Evolutionary conservation across 2,329 filamentous ascomycete species (phyloP), one percentile per base, ranked within the genome.

Genomic region (Colletotrichum tofieldiae): DNA sequence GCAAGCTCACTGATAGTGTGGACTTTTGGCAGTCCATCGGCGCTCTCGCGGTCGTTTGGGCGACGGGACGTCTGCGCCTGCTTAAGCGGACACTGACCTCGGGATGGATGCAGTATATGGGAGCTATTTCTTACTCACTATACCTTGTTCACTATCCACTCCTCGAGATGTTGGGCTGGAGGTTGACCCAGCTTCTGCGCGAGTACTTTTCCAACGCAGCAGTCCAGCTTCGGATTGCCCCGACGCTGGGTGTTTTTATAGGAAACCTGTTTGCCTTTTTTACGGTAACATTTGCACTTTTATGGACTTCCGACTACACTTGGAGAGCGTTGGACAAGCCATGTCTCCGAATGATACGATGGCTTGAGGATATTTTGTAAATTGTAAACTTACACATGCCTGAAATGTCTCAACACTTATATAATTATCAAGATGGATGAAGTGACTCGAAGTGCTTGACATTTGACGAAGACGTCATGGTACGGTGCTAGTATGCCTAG

Each of bases 1-100:
- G 49, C 29, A 52, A 29, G 11, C 49, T 52, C 7, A 32, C 11
- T 18, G 49, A 7, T 5, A 52, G 49, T 29, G 49, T 52, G 5
- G 49, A 52, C 49, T 52, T 52, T 52, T 52, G 49, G 49, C 49
- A 52, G 49, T 52, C 49, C 29, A 3, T 52, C 26, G 49, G 49
- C 49, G 49, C 49, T 32, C 26, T 52, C 9, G 9, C 49, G 11
- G 49, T 52, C 29, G 23, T 52, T 8, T 52, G 29, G 49, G 23
- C 49, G 23, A 18, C 16, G 23, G 49, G 49, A 52, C 49, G 49
- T 6, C 49, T 52, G 16, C 23, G 49, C 32, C 26, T 32, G 49
- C 26, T 52, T 3, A 52, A 52, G 18, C 3, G 29, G 7, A 18
- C 26, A 12, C 16, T 52, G 49, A 11, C 23, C 8, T 12, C 49